Percentiles rank a stretch among this genome's conserved stretches.
Conservation (phyloP, 148 eudicot species). For the Chenopodium album region DNA sequence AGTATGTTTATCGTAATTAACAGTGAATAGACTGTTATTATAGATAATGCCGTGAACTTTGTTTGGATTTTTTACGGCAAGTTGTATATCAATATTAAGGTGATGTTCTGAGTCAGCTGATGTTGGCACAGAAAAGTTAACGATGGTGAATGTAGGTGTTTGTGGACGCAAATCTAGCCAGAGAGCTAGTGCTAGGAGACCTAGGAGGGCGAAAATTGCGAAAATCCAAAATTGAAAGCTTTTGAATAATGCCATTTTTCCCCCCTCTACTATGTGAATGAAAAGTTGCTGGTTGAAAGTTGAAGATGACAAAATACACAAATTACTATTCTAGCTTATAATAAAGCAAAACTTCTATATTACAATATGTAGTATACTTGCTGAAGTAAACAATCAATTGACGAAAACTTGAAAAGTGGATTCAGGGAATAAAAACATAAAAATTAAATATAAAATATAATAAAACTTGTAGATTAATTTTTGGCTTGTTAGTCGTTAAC, state of each 20-base stretch:
- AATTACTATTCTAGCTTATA: not conserved
- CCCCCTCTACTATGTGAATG: not conserved
- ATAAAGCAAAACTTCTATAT: conserved; percentile 7
- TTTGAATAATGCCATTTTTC: not conserved
- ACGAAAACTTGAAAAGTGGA: not conserved
- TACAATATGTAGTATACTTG: not conserved
- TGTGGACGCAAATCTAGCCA: conserved; percentile 13
- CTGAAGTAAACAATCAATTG: not conserved
- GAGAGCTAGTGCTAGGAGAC: conserved; percentile 1
- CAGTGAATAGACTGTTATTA: not conserved
- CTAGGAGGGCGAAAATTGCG: not conserved
- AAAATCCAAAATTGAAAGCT: not conserved
- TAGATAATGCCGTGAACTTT: not conserved
- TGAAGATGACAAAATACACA: conserved; percentile 3
- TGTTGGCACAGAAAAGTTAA: conserved; percentile 3
- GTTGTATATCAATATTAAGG: not conserved
- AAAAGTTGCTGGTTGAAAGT: not conserved
- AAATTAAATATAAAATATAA: not conserved
- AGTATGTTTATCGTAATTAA: not conserved
- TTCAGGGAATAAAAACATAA: not conserved
- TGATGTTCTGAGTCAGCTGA: not conserved
- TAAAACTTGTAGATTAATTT: not conserved
- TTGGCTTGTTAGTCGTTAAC: not conserved
- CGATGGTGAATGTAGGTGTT: conserved; percentile 6
- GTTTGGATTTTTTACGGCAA: conserved; percentile 10